Percentiles rank a stretch among this genome's conserved stretches.
Conservation (phyloP, 768 basidiomycete genomes). For the Hemileccinum rubropunctum region DNA sequence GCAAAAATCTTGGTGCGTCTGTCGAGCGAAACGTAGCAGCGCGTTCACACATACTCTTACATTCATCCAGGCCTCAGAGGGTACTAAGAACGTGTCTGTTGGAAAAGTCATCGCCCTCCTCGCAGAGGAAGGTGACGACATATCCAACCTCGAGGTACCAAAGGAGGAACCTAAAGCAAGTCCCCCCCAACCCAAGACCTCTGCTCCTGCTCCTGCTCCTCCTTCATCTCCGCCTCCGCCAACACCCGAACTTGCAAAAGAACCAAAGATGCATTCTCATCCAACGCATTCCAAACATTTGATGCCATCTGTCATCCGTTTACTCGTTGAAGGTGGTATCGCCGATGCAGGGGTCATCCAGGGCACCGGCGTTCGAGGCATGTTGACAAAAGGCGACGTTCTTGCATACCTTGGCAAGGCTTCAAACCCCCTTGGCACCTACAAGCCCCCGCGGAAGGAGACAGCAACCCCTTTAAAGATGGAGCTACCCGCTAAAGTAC, state of each 20-base stretch:
- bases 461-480: conserved; percentile 33
- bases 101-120: conserved; percentile 89
- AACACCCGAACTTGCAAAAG: conserved; percentile 21
- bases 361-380: conserved; percentile 88
- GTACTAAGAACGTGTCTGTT: conserved; percentile 80
- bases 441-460: conserved; percentile 43
- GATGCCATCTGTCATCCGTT: conserved; percentile 87
- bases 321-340: conserved; percentile 59
- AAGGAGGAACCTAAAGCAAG: conserved; percentile 32
- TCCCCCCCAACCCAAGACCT: conserved; percentile 19
- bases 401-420: conserved; percentile 84
- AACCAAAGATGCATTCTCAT: conserved; percentile 35
- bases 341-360: conserved; percentile 64
- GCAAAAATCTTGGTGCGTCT: conserved; percentile 85
- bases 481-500: conserved; percentile 38
- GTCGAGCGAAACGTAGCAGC: background rate
- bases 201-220: conserved; percentile 20
- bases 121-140: conserved; percentile 95
- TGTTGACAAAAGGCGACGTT: conserved; percentile 96
- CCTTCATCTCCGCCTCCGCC: conserved; percentile 17
- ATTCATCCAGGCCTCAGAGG: conserved; percentile 63
- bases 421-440: conserved; percentile 72
- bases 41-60: background rate
- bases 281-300: conserved; percentile 63
- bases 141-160: conserved; percentile 75